phyloP scores from a whole-genome alignment of 2,329 filamentous ascomycete species.

The Penicillium brasilianum region DNA sequence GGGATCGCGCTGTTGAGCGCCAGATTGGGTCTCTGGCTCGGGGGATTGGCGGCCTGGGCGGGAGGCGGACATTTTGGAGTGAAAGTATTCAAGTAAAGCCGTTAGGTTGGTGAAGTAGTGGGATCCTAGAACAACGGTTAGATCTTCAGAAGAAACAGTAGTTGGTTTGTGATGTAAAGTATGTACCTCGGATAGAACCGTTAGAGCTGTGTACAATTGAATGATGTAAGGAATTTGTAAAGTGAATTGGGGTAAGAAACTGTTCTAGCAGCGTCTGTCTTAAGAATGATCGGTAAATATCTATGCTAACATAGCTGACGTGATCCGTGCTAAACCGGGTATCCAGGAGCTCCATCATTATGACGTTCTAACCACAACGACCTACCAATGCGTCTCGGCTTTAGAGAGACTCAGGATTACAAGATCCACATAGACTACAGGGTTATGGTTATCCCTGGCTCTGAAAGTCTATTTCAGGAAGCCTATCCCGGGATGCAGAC shows the following conservation, averaged over 20 bases:
- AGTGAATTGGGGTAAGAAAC: not conserved
- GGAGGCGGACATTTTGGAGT: conserved; percentile 61
- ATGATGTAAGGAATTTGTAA: not conserved
- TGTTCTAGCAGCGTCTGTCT: not conserved
- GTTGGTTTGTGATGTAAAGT: not conserved
- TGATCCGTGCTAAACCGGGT: conserved; percentile 23
- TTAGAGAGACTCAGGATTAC: not conserved
- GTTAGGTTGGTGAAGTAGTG: not conserved
- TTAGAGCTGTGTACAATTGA: not conserved
- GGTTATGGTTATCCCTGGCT: not conserved
- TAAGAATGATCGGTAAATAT: not conserved
- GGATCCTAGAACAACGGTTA: not conserved
- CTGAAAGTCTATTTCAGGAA: too few relatives aligned
- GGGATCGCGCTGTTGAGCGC: conserved; percentile 65
- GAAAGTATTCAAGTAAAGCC: not conserved
- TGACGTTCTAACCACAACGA: conserved; percentile 34
- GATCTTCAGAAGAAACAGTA: not conserved
- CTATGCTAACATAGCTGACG: conserved; percentile 18
- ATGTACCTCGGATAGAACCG: not conserved
- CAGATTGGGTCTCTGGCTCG: conserved; percentile 69
- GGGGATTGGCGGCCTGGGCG: conserved; percentile 77
- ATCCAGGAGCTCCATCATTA: conserved; percentile 36
- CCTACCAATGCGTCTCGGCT: not conserved
- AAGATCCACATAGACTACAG: not conserved
- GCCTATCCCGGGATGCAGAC: too few relatives aligned